A percentile compares a stretch with the other conserved stretches of the same genome.
Conservation (phyloP, 2,329 filamentous ascomycete genomes). For the Ophiosphaerella herpotricha region DNA sequence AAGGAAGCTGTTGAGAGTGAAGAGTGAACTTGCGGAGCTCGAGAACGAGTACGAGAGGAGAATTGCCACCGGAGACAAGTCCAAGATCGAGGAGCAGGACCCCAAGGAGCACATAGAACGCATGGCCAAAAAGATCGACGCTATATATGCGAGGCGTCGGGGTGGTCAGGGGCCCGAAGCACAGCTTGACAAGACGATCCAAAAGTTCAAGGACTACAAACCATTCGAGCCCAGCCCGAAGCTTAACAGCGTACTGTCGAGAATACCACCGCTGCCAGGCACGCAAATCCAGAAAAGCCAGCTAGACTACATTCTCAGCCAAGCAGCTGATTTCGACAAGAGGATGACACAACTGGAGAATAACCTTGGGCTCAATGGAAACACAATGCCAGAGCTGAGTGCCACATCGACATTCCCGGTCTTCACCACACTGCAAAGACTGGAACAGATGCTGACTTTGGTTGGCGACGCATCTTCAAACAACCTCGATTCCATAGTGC, state of each 20-base stretch:
- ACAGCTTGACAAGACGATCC: constrained; percentile 41
- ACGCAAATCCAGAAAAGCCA: constrained; percentile 39
- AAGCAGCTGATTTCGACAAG: constrained; percentile 85
- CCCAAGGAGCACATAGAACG: constrained; percentile 65
- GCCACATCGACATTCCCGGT: constrained; percentile 63
- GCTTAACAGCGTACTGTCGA: constrained; percentile 35
- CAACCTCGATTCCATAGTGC: constrained; percentile 72
- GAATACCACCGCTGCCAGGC: constrained; percentile 38
- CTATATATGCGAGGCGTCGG: constrained; percentile 56
- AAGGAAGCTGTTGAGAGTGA: constrained; percentile 78
- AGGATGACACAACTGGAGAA: constrained; percentile 80
- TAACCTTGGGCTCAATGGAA: constrained; percentile 76
- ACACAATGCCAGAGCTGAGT: constrained; percentile 66
- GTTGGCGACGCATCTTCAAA: constrained; percentile 74
- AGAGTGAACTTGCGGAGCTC: constrained; percentile 74
- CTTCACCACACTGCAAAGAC: constrained; percentile 76
- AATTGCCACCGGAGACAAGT: constrained; percentile 50
- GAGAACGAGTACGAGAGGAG: constrained; percentile 62
- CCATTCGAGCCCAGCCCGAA: constrained; percentile 32
- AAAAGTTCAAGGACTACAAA: constrained; percentile 41
- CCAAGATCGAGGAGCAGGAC: constrained; percentile 44
- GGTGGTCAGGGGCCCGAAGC: constrained; percentile 42
- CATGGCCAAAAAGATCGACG: constrained; percentile 73
- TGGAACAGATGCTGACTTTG: constrained; percentile 79
- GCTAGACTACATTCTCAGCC: constrained; percentile 68